Evolutionary conservation across 257 asterid genomes (phyloP), one percentile per base, ranked within the genome.

Genomic region (Solanum arcanum): DNA sequence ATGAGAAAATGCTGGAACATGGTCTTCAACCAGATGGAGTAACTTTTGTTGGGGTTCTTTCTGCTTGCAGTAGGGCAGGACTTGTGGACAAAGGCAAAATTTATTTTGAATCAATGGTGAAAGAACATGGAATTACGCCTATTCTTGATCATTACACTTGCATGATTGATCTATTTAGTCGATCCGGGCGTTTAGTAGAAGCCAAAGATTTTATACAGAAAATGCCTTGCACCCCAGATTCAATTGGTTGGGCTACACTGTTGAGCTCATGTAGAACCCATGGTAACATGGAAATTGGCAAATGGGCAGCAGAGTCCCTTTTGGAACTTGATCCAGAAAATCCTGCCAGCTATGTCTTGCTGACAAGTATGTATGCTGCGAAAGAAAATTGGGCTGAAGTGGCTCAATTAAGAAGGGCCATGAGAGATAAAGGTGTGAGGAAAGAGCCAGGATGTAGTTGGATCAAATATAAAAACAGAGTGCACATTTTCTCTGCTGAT

Each of bases 31-130:
- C 99, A 10, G 98, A 96, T 82, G 94, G 92, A 70, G 94, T 95
- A 83, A 95, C 95, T 75, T 96, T 97, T 87, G 91, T 97, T 23
- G 98, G 95, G 80, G 93, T 97, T 93, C 94, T 94, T 56, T 95
- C 98, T 31, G 98, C 97, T 25, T 97, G 99, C 90, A 93, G 98
- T 90, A 90, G 98, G 86, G 97, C 96, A 2, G 98, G 98, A 60
- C 88, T 94, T 83, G 98, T 95, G 49, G 91, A 96, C 31, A 89
- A 94, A 86, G 99, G 98, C 42, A 91, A 86, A 56, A 72, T 87
- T 13, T 97, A 95, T 90, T 97, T 93, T 87, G 89, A 93, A 25
- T 89, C 92, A 74, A 96, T 97, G 99, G 87, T 88, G 25, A 92
- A 90, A 37, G 89, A 92, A 64, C 93, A 90, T 86, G 86, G 91